Base-by-base conservation (phyloP, 805 yeast genomes). In the Cephaloascus albidus region DNA sequence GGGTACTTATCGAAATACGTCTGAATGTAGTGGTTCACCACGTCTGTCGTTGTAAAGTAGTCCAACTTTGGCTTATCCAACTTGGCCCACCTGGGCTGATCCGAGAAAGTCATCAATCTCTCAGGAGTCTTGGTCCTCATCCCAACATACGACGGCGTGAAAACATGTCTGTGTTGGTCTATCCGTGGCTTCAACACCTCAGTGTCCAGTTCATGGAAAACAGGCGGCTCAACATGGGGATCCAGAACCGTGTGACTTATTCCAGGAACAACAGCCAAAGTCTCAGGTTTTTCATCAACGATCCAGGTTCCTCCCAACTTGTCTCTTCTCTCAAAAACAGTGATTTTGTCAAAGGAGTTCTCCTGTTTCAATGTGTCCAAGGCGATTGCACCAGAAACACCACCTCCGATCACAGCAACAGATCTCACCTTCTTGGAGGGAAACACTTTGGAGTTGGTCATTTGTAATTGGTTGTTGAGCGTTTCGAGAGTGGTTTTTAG, bases 351-450 rank as follows among this genome's bases (percentile, higher is more conserved):
- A 40, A 66, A 59, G 2, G 39, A 40, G 2, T 47, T 42, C 41
- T 69, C 73, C 37, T 59, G 49, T 3, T 65, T 45, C 14, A 70
- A 45, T 0, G 62, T 35, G 36, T 70, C 74, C 6, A 69, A 50
- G 0, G 62, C 51, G 35, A 70, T 59, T 18, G 70, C 63, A 4
- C 76, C 76, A 3, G 70, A 61, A 4, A 76, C 74, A 12, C 76
- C 76, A 14, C 71, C 76, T 3, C 76, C 76, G 26, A 70, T 66
- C 23, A 71, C 57, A 15, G 72, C 75, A 8, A 70, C 49, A 3
- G 56, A 47, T 37, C 48, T 51, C 18, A 57, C 50, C 12, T 12
- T 23, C n/a, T n/a, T n/a, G n/a, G n/a, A n/a, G n/a, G n/a, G n/a
- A n/a, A n/a, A n/a, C n/a, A n/a, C n/a, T n/a, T n/a, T n/a, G n/a